phyloP scores from a whole-genome alignment of 2,329 filamentous ascomycete species.

The Colletotrichum melonis region DNA sequence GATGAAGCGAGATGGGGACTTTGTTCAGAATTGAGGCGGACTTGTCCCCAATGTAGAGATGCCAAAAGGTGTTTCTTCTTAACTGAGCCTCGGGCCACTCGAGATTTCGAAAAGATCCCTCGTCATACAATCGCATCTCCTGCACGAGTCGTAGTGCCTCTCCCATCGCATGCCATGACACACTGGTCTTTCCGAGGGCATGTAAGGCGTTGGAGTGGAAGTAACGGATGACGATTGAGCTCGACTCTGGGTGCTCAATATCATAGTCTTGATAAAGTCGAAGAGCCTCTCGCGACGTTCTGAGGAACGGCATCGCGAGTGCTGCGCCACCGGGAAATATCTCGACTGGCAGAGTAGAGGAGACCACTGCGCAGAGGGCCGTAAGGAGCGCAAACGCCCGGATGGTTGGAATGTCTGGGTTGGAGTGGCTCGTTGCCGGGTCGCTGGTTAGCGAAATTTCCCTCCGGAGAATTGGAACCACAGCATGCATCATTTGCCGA shows the following conservation, averaged over 20 bases:
- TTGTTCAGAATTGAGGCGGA: conserved; percentile 53
- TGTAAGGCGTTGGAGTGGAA: conserved; percentile 59
- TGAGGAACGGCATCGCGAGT: conserved; percentile 51
- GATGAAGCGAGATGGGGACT: conserved; percentile 55
- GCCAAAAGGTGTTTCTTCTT: conserved; percentile 51
- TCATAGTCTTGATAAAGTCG: conserved; percentile 53
- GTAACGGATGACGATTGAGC: conserved; percentile 55
- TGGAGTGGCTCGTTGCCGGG: not conserved
- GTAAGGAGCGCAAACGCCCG: conserved; percentile 53
- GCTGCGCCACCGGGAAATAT: conserved; percentile 52
- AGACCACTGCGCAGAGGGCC: conserved; percentile 56
- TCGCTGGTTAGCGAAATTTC: not conserved
- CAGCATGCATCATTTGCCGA: not conserved
- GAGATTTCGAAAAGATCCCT: conserved; percentile 49
- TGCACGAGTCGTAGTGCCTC: conserved; percentile 55
- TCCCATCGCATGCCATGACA: conserved; percentile 58
- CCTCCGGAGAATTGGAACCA: conserved; percentile 13
- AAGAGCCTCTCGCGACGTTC: conserved; percentile 51
- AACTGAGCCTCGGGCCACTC: conserved; percentile 50
- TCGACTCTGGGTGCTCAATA: conserved; percentile 53
- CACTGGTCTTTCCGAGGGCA: conserved; percentile 53
- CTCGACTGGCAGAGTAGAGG: conserved; percentile 52
- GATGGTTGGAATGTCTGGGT: not conserved
- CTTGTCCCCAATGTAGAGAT: conserved; percentile 53
- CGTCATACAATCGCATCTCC: conserved; percentile 55